Evolutionary conservation across 176 grass and related monocot genomes (phyloP).

Genomic region (Triticum monococcum): DNA sequence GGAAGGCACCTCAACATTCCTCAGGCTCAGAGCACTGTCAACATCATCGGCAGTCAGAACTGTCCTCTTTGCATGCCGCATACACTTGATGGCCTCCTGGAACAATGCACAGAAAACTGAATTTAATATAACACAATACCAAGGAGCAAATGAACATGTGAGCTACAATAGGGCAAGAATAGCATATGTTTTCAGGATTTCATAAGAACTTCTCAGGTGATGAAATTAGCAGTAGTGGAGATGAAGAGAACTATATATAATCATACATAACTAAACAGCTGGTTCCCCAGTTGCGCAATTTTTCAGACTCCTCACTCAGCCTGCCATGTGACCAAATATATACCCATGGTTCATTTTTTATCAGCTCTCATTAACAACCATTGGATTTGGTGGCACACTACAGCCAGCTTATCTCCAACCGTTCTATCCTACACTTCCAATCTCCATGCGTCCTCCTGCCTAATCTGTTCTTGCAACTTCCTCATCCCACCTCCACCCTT

Average conservation of each 20-base stretch:
- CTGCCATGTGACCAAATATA: not conserved
- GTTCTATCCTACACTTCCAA: not conserved
- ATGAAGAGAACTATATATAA: not conserved
- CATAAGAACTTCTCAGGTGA: not conserved
- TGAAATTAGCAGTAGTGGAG: not conserved
- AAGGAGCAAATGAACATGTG: not conserved
- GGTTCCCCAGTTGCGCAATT: not conserved
- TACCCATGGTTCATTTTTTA: not conserved
- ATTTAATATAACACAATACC: not conserved
- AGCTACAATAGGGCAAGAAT: not conserved
- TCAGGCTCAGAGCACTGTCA: slow-evolving; percentile 83
- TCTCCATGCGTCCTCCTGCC: not conserved
- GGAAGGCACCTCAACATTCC: slow-evolving; percentile 81
- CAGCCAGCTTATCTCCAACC: not conserved
- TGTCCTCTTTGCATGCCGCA: slow-evolving; percentile 88
- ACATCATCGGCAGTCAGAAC: slow-evolving; percentile 78
- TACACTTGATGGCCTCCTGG: slow-evolving; percentile 95
- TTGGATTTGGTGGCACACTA: not conserved
- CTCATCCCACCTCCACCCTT: not conserved
- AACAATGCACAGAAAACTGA: not conserved
- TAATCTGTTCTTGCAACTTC: not conserved
- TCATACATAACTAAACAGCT: not conserved
- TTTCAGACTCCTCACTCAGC: not conserved
- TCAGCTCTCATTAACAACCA: not conserved
- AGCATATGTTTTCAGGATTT: not conserved